Base-by-base conservation (phyloP, 768 basidiomycete genomes). In the Mycena sanguinolenta region DNA sequence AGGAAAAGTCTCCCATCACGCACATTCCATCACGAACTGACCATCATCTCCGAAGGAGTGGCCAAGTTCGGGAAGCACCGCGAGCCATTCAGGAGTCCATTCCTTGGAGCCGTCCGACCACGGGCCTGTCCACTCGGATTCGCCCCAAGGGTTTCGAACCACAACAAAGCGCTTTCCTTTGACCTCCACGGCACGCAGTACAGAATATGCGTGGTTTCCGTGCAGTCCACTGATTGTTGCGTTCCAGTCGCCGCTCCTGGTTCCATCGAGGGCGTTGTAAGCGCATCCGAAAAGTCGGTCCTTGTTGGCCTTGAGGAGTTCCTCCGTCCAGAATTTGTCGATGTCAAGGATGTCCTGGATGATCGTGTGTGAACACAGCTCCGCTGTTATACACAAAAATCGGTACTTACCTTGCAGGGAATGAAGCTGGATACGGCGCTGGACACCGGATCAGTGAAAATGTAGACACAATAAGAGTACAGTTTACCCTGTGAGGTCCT, bases 91-190 rank as follows among this genome's bases (percentile, higher is more conserved):
- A 12, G 69, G 64, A 1, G 83, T 87, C 89, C 89, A 90, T 73
- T 89, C 87, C 67, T 88, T 88, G 6, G 86, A 85, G 0, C 89
- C 88, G 72, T 89, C 88, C 1, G 84, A 84, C 88, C 88, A 89
- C 0, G 83, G 78, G 5, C 88, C 88, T 2, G 80, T 84, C 87
- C 87, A 89, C 57, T 86, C 85, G 9, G 79, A 78, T 32, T 79
- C 60, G 14, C 86, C 87, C 87, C 87, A 89, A 0, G 88, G 88
- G 70, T 89, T 87, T 23, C 87, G 81, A 36, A 89, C 70, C 9
- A 87, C 84, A 12, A 89, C 75, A 63, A 89, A 89, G 7, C 85
- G 83, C 64, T 87, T 88, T 2, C 83, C 87, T 2, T 80, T 81
- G 55, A 81, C 78, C 69, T 88, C 87, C 4, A 82, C 77, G 1